These are phyloP conservation scores for Jasminum sambac DNA, from an alignment of 257 asterid genomes.

Conservation along the genomic window DNA sequence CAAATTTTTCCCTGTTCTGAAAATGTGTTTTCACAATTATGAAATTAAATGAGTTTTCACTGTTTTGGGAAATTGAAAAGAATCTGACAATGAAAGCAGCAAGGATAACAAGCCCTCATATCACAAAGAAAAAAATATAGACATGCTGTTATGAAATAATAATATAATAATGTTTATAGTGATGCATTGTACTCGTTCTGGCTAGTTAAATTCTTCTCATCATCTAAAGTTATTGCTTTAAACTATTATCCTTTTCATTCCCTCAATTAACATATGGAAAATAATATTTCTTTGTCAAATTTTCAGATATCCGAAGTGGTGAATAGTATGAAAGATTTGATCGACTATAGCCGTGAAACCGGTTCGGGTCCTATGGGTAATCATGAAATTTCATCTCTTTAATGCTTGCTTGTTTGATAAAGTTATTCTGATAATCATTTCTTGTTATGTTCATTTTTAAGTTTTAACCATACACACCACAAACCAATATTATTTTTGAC, in stretches of 20 bases:
- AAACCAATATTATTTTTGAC: no score
- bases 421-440: no score
- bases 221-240: not conserved
- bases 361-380: conserved; percentile 18
- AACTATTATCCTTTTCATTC: not conserved
- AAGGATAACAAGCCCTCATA: not conserved
- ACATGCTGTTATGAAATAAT: not conserved
- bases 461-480: no score
- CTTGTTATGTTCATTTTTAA: no score
- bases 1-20: no score
- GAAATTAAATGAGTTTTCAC: no score
- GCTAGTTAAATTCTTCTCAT: not conserved
- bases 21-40: no score
- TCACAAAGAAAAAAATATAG: not conserved
- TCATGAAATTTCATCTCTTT: not conserved
- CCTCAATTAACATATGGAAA: not conserved
- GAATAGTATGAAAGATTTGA: conserved; percentile 28
- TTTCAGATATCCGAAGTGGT: conserved; percentile 34
- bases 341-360: conserved; percentile 26
- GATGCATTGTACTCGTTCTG: not conserved
- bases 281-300: not conserved
- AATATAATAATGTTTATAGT: not conserved
- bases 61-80: no score
- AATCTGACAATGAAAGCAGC: no score
- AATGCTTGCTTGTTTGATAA: not conserved